Conservation (phyloP, 257 asterid species). For the Nicotiana sylvestris region DNA sequence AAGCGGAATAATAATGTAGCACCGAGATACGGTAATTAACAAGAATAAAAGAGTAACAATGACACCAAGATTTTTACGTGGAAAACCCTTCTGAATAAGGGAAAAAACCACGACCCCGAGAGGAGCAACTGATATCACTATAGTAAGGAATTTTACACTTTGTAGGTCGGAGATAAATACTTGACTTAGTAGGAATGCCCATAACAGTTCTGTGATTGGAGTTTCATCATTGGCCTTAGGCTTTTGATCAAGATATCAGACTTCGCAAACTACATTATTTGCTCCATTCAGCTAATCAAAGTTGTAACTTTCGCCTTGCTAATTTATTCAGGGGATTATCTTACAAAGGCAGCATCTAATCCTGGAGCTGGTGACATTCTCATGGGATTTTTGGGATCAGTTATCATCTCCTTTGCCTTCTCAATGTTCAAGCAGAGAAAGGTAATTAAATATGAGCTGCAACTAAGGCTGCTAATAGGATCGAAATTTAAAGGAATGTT, state of each 20-base stretch:
- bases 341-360: slow-evolving; percentile 74
- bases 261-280: neutral
- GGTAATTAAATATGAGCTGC: slow-evolving; percentile 28
- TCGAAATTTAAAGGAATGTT: neutral
- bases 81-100: too few species aligned
- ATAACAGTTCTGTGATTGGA: neutral
- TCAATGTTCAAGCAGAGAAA: slow-evolving; percentile 98
- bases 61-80: too few species aligned
- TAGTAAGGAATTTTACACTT: too few species aligned
- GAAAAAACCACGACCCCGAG: too few species aligned
- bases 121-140: too few species aligned
- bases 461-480: neutral
- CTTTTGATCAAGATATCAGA: too few species aligned
- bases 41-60: too few species aligned
- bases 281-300: neutral
- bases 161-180: too few species aligned
- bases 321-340: slow-evolving; percentile 59
- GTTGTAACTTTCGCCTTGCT: neutral
- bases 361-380: slow-evolving; percentile 98
- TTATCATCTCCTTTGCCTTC: slow-evolving; percentile 91
- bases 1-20: too few species aligned
- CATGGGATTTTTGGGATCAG: slow-evolving; percentile 96
- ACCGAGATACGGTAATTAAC: too few species aligned
- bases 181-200: neutral
- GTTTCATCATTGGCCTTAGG: too few species aligned